These are phyloP conservation scores for Sphaerostilbella broomeana DNA, from an alignment of 2,329 filamentous ascomycete genomes.

Conservation along the genomic window DNA sequence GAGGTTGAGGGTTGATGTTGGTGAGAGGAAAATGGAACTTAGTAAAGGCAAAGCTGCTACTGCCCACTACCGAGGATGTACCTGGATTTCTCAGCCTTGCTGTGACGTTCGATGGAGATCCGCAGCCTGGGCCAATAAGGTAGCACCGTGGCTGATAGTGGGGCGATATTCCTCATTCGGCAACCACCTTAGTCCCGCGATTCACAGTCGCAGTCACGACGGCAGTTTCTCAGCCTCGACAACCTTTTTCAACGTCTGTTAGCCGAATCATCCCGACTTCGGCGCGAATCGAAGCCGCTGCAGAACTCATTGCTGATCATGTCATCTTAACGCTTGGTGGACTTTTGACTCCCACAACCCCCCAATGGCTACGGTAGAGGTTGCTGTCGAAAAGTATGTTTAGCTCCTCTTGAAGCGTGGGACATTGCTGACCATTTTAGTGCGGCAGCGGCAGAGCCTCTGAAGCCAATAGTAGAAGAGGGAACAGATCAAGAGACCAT, in stretches of 20 bases:
- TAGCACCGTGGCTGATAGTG: conserved; percentile 4
- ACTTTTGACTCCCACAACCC: neutral
- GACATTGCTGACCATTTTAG: conserved; percentile 3
- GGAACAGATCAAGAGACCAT: neutral
- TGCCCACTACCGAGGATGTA: no score
- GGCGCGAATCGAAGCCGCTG: neutral
- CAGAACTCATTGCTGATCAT: neutral
- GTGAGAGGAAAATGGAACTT: conserved; percentile 1
- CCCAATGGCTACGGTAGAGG: conserved; percentile 11
- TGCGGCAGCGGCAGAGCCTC: conserved; percentile 3
- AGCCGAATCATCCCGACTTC: conserved; percentile 1
- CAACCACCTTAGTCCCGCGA: neutral
- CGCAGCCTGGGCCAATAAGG: conserved; percentile 1
- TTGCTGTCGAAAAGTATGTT: neutral
- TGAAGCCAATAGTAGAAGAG: neutral
- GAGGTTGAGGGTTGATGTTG: conserved; percentile 5
- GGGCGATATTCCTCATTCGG: conserved; percentile 5
- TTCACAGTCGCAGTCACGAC: conserved; percentile 10
- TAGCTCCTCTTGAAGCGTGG: neutral
- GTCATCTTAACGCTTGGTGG: conserved; percentile 1
- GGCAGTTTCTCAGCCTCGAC: conserved; percentile 23
- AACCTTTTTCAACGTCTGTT: conserved; percentile 6
- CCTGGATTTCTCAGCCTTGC: conserved; percentile 44
- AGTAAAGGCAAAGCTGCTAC: conserved; percentile 15
- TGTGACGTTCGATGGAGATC: conserved; percentile 17